Evolutionary conservation across 768 basidiomycete species (phyloP), one percentile per base, ranked within the genome.

Genomic region (Arthromyces matolae): DNA sequence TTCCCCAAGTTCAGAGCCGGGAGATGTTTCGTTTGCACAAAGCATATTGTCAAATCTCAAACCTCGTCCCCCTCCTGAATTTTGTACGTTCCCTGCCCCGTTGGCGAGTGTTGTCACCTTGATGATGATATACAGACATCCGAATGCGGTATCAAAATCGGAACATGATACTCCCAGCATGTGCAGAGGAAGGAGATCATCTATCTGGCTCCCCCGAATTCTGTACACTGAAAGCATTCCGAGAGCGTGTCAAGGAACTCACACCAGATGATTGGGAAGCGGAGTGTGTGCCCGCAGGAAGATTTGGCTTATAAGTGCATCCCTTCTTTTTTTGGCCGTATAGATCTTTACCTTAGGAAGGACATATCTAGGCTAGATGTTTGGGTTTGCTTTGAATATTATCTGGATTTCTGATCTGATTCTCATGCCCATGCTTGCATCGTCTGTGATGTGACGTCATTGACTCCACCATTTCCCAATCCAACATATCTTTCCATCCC

Each of bases 61-160:
- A 39, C 33, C 59, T 41, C 57, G 58, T 16, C 49, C 56, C 5
- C n/a, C 54, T 5, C 57, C 69, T 31, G 73, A 78, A 47, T 67
- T 77, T 45, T 80, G 79, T 79, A 59, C 3, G 73, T 49, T 38
- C 24, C 10, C 9, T 19, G 10, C 22, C 14, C 13, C 9, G 1
- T 8, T 1, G 25, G 20, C 12, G 8, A 14, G 24, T 16, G 32
- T n/a, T 40, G 23, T 16, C 9, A 18, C 35, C 13, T 2, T 31
- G 20, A 27, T 12, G 20, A 18, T 37, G 14, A 0, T 35, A 3
- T 12, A 32, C 51, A 84, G 83, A 76, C 57, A 70, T 90, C 37
- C 79, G 88, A n/a, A 80, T 87, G 76, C 77, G 87, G 20, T 86
- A 89, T 58, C 83, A 87, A 65, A 86, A 86, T 67, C 72, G 73